These are phyloP conservation scores for Calonectria honghensis DNA, from an alignment of 2,329 filamentous ascomycete species.

Conservation along the genomic window DNA sequence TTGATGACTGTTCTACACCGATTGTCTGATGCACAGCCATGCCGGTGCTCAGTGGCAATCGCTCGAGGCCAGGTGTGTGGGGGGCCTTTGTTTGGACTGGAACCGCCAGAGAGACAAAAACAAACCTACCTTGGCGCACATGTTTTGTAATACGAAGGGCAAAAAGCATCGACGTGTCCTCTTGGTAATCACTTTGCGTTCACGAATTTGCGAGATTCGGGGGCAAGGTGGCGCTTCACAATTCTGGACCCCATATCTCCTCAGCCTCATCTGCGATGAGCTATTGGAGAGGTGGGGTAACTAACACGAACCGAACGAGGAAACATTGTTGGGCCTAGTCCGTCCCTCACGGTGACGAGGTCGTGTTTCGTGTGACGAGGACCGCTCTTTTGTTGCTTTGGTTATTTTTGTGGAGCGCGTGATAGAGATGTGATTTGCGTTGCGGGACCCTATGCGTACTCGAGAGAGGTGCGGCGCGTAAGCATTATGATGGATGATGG, in stretches of 20 bases:
- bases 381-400: neutral
- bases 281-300: constrained; percentile 14
- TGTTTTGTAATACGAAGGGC: constrained; percentile 20
- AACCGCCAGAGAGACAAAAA: constrained; percentile 30
- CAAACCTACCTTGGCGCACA: neutral
- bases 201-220: constrained; percentile 5
- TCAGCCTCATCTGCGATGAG: constrained; percentile 28
- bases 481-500: neutral
- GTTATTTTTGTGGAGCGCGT: neutral
- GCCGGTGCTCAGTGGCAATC: neutral
- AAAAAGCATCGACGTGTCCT: constrained; percentile 38
- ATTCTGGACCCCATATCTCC: constrained; percentile 20
- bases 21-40: constrained; percentile 3
- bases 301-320: neutral
- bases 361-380: neutral
- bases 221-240: neutral
- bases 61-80: neutral
- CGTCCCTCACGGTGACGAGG: neutral
- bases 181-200: constrained; percentile 38
- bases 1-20: neutral
- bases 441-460: neutral
- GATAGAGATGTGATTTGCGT: neutral
- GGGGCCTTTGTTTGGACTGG: constrained; percentile 4
- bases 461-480: neutral
- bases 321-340: constrained; percentile 9